Base-by-base conservation (phyloP, 805 yeast species). In the Spathaspora sp. region DNA sequence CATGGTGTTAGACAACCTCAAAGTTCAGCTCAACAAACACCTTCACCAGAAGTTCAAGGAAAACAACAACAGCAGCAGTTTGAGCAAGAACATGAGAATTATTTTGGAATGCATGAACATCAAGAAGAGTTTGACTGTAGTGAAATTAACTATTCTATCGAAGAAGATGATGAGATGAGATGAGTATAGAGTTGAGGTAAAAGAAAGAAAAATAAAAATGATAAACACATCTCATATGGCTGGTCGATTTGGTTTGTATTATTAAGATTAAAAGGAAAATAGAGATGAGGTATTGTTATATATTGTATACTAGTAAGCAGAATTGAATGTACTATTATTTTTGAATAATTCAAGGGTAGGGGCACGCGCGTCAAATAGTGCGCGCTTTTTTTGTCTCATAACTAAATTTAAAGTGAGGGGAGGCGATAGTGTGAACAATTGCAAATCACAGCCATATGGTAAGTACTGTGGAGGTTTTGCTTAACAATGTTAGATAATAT, bases 51-150 rank as follows among this genome's bases (percentile, higher is more conserved):
- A 3, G 16, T 18, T 9, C 42, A 18, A 31, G 2, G 43, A 32
- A 23, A 44, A 42, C 47, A 43, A 12, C 39, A 23, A 9, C 46
- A 28, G 20, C 18, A 8, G 10, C 45, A 49, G 28, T 31, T 40
- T 48, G 48, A 44, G 16, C 51, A 48, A 47, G 76, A 71, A 51
- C 76, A 66, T 47, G 76, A 71, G 49, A 62, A 71, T 55, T 71
- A 66, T 49, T 67, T 71, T 52, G 75, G 75, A 1, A 70, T 69
- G 75, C 63, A 55, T n/a, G 60, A 56, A 8, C 50, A 58, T 14
- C 51, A 47, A 31, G 58, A 55, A 19, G 59, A 57, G 20, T 53
- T 42, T 32, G 60, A 57, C 26, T 55, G 49, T 44, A 49, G 49
- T 49, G 56, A 48, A 40, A 47, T 35, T 44, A 20, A 47, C 23